Base-by-base conservation (phyloP, 306 rosid genomes). In the Psophocarpus tetragonolobus region DNA sequence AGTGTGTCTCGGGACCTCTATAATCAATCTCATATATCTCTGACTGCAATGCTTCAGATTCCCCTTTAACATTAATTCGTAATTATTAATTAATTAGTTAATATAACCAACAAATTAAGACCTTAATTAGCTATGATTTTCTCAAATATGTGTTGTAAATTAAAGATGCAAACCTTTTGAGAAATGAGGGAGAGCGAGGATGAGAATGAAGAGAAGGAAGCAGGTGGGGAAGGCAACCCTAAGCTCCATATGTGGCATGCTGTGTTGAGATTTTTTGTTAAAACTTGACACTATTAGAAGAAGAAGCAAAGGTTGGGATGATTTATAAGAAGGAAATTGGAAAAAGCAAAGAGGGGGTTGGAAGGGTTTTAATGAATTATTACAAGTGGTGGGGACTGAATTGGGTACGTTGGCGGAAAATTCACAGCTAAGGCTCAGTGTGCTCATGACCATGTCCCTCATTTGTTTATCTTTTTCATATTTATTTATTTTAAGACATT, bases 1-100 rank as follows among this genome's bases (percentile, higher is more conserved):
- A 83, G 80, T 94, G 98, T 5, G 98, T 94, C 78, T 94, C 97
- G 14, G 98, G 98, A 56, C 98, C 98, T 91, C 93, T 90, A 57
- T 94, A 94, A 70, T 94, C 98, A 60, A 94, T 94, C 60, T 94
- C 95, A 75, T 92, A 94, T 38, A 90, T 81, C 84, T 86, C 91
- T 14, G 79, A 21, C 26, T 80, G 79, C 78, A 84, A 13, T 36
- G 1, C 77, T 60, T 85, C 84, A 5, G 79, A 77, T 82, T 68
- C 84, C 73, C 87, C 94, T 92, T 48, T 75, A 73, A 12, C 18
- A 7, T 33, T 35, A 29, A 7, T n/a, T n/a, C n/a, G n/a, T n/a
- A n/a, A n/a, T n/a, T n/a, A n/a, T n/a, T 13, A 50, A 61, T 45
- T 21, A 36, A 38, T 24, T 30, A 26, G 9, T 38, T 24, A 11